phyloP scores from a whole-genome alignment of 225 moss, liverwort and hornwort genomes.

The Neckera pumila region DNA sequence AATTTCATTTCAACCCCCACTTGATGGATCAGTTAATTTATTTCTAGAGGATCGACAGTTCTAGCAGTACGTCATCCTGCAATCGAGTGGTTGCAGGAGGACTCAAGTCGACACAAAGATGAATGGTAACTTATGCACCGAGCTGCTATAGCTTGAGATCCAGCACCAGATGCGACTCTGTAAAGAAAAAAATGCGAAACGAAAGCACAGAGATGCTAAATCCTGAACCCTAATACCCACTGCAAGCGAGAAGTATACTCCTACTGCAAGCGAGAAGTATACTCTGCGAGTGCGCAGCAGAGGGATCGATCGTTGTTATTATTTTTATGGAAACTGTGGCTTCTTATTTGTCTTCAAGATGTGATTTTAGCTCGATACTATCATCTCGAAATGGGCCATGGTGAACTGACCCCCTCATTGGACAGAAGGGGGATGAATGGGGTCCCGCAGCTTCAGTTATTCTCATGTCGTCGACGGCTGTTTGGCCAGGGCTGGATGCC shows the following conservation, averaged over 20 bases:
- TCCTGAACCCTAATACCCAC: neutral
- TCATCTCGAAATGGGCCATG: neutral
- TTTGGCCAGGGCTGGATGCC: no score
- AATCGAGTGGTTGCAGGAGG: neutral
- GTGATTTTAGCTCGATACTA: no score
- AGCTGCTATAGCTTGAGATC: neutral
- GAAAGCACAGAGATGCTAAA: neutral
- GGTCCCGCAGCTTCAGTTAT: no score
- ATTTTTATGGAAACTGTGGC: neutral
- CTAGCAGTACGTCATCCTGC: neutral
- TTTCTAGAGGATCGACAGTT: neutral
- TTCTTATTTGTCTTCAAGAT: no score
- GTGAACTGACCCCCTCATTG: no score
- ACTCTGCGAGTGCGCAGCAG: no score
- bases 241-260: neutral
- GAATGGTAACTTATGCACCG: neutral
- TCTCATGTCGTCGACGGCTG: no score
- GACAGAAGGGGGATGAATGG: no score
- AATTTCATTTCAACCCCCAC: neutral
- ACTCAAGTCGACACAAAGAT: neutral
- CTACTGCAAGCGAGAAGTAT: neutral
- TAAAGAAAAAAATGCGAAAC: neutral
- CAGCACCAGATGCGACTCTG: neutral
- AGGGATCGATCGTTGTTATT: neutral
- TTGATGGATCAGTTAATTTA: neutral